Evolutionary conservation across 805 yeast species (phyloP).

Genomic region (Lipomyces lipofer): DNA sequence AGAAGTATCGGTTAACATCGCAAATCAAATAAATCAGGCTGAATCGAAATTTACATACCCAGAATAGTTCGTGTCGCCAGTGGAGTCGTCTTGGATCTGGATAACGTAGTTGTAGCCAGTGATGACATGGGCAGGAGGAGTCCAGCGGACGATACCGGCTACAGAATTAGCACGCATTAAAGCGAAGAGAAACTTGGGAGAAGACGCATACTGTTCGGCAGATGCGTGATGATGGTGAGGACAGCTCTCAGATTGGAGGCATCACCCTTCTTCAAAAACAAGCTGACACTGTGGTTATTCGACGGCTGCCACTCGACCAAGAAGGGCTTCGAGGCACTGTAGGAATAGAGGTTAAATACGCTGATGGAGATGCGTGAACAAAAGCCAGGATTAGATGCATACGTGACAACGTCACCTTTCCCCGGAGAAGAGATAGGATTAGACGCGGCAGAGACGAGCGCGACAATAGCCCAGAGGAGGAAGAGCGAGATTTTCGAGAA

Average conservation of each 20-base stretch:
- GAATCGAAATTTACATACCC: slow-evolving; percentile 33
- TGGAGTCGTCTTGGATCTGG: slow-evolving; percentile 37
- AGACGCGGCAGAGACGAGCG: slow-evolving; percentile 12
- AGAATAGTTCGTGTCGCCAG: slow-evolving; percentile 41
- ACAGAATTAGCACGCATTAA: background rate
- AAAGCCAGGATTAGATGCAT: background rate
- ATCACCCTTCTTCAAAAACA: slow-evolving; percentile 39
- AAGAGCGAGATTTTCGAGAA: background rate
- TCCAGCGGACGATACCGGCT: slow-evolving; percentile 43
- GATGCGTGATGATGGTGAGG: slow-evolving; percentile 39
- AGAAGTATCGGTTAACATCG: background rate
- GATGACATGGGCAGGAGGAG: slow-evolving; percentile 37
- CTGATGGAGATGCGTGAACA: background rate
- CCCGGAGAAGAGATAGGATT: slow-evolving; percentile 28
- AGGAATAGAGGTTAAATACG: background rate
- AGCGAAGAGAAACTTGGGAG: background rate
- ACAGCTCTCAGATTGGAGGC: slow-evolving; percentile 38
- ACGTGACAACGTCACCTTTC: slow-evolving; percentile 21
- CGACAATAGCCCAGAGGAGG: slow-evolving; percentile 16
- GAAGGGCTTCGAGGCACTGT: slow-evolving; percentile 27
- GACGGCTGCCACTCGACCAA: slow-evolving; percentile 28
- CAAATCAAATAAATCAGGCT: background rate
- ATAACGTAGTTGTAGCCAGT: slow-evolving; percentile 41
- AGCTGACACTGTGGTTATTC: slow-evolving; percentile 36
- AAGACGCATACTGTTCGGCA: slow-evolving; percentile 35